phyloP scores from a whole-genome alignment of 495 filamentous ascomycete genomes.

The Jackrogersella minutella region DNA sequence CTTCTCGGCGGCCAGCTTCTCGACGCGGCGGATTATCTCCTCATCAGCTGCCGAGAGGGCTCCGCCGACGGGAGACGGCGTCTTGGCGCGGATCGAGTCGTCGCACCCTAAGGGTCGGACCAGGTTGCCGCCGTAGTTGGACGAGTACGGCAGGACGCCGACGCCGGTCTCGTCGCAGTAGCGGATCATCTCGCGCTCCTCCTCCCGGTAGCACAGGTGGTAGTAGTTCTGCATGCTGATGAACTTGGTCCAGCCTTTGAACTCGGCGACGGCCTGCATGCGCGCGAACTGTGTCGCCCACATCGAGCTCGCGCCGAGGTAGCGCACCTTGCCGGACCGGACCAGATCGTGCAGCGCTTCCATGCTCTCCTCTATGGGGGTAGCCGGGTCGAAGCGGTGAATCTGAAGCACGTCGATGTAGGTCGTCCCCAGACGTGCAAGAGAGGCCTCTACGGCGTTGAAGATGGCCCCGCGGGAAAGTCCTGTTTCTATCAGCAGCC shows the following conservation, averaged over 20 bases:
- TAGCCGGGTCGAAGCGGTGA: conserved; percentile 65
- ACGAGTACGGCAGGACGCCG: conserved; percentile 72
- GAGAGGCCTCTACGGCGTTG: conserved; percentile 68
- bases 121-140: conserved; percentile 64
- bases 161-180: conserved; percentile 77
- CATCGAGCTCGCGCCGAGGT: conserved; percentile 72
- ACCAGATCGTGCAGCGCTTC: conserved; percentile 69
- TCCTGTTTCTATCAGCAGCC: conserved; percentile 33
- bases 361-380: conserved; percentile 71
- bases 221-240: conserved; percentile 79
- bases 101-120: conserved; percentile 51
- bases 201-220: conserved; percentile 76
- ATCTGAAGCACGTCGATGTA: conserved; percentile 78
- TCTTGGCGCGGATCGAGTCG: conserved; percentile 18
- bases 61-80: neutral
- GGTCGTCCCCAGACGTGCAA: conserved; percentile 64
- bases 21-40: conserved; percentile 62
- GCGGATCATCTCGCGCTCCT: conserved; percentile 78
- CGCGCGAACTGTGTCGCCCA: conserved; percentile 58
- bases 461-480: conserved; percentile 69
- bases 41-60: conserved; percentile 36
- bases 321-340: conserved; percentile 65
- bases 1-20: conserved; percentile 66
- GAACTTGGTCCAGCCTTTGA: conserved; percentile 77
- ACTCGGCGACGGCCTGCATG: conserved; percentile 68